These are phyloP conservation scores for Diversispora eburnea DNA, from an alignment of 192 early-diverging fungal species.

Conservation along the genomic window DNA sequence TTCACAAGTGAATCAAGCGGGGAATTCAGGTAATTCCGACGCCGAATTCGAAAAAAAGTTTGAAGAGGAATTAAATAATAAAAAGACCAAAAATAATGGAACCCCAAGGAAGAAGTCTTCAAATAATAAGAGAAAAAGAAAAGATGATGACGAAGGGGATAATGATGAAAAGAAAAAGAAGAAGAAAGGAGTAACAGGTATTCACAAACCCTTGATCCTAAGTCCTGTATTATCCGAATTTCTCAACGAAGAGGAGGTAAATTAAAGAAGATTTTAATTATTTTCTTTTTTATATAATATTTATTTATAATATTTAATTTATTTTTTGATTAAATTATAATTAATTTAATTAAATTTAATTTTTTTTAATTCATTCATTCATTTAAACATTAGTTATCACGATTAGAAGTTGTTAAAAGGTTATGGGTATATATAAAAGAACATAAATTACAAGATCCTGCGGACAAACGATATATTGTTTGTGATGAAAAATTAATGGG, in stretches of 20 bases:
- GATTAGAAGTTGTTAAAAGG: slow-evolving; percentile 57
- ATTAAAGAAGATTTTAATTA: no score
- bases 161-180: slow-evolving; percentile 19
- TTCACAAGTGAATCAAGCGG: background rate
- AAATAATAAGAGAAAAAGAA: slow-evolving; percentile 12
- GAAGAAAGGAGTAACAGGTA: slow-evolving; percentile 17
- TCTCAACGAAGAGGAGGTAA: slow-evolving; percentile 12
- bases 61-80: slow-evolving; percentile 24
- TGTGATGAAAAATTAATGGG: slow-evolving; percentile 50
- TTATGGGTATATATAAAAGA: slow-evolving; percentile 61
- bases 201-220: slow-evolving; percentile 20
- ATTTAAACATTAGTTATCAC: slow-evolving; percentile 43
- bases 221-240: slow-evolving; percentile 20
- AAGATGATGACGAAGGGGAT: slow-evolving; percentile 18
- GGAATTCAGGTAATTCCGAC: slow-evolving; percentile 7
- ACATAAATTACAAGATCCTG: slow-evolving; percentile 52
- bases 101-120: slow-evolving; percentile 1
- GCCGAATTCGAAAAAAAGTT: background rate
- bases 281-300: no score
- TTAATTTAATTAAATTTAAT: background rate
- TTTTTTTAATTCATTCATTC: background rate
- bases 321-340: background rate
- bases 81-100: background rate
- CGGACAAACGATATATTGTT: slow-evolving; percentile 49
- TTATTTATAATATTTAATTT: no score